Base-by-base conservation (phyloP, 768 basidiomycete species). In the Boletus reticulatus region DNA sequence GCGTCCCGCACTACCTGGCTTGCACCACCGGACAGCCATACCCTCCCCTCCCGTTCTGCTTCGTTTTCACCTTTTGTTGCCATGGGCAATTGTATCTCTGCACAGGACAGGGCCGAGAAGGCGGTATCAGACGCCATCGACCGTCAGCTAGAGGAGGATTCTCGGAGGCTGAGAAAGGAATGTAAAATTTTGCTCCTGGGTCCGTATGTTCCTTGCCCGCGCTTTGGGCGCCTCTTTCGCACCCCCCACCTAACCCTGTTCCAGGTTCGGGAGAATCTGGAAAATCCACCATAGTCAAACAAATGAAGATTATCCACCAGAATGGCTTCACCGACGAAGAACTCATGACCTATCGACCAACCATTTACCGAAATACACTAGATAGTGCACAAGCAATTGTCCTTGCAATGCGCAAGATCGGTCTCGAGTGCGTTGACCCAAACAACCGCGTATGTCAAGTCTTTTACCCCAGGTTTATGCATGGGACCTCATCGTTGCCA, bases 301-400 rank as follows among this genome's bases (percentile, higher is more conserved):
- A 98, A 72, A 97, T 98, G 94, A 97, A 96, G 80, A 95, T 98
- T 55, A 94, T 98, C 47, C 91, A 98, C 70, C 91, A 96, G 70
- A 85, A 87, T 58, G 95, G 95, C 13, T 98, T 94, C 73, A 83
- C 86, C 3, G 72, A 74, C 9, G 81, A 88, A 0, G 94, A 97
- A 69, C 83, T 93, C 27, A 77, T 86, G 56, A 79, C 83, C 4
- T 96, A 84, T 75, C 79, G 88, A 19, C 81, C 85, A 0, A 86
- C 87, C 31, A 85, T 98, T 46, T 93, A 88, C 73, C 84, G 85
- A 63, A 90, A 96, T 70, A 85, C 95, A 5, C 77, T 96, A 57
- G 95, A 98, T 60, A 90, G 87, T 6, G 94, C 91, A 0, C 91
- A 95, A 62, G 87, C 87, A 6, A 80, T 97, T 62, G 82, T 96